Evolutionary conservation across 164 flowering plant species (phyloP), one percentile per base, ranked within the genome.

Genomic region (Liquidambar formosana): DNA sequence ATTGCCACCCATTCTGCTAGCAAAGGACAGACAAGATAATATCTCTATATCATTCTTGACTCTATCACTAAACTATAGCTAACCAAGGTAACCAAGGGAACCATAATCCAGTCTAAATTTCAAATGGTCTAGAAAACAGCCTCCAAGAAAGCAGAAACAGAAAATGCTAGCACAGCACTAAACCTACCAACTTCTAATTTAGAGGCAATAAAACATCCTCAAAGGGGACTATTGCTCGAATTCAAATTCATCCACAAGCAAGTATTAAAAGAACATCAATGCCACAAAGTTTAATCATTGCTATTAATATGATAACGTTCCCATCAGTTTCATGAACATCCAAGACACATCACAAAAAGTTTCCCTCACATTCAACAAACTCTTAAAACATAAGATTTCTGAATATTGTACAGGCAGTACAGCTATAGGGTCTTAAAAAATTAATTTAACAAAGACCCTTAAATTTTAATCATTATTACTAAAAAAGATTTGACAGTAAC

Each of bases 391-490:
- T 1, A 52, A 9, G 56, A 26, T 26, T 4, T 28, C 4, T 12
- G 19, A 1, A 14, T 8, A 21, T 22, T 56, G 27, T 41, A 10
- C 45, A n/a, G 22, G 18, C 16, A 18, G 63, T 59, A 59, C 63
- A 61, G 14, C 64, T 61, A 5, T 61, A n/a, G 47, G 47, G 19
- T 33, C 19, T 33, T 14, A 61, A 61, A 41, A 44, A 61, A 61
- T 41, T 10, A 21, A 44, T 3, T 19, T 5, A 19, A 41, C 25
- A 61, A 18, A 14, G 19, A 28, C 44, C 58, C 26, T 21, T 54
- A 33, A 23, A 54, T 54, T 54, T 54, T 11, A 18, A 23, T 21
- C 21, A 21, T 54, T 8, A 54, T 0, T 23, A n/a, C 9, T 33
- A 33, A 33, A 33, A 33, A 16, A 8, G n/a, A 49, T 49, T 49